Evolutionary conservation across 106 monocot species (phyloP).

Genomic region (Amphibolis antarctica): DNA sequence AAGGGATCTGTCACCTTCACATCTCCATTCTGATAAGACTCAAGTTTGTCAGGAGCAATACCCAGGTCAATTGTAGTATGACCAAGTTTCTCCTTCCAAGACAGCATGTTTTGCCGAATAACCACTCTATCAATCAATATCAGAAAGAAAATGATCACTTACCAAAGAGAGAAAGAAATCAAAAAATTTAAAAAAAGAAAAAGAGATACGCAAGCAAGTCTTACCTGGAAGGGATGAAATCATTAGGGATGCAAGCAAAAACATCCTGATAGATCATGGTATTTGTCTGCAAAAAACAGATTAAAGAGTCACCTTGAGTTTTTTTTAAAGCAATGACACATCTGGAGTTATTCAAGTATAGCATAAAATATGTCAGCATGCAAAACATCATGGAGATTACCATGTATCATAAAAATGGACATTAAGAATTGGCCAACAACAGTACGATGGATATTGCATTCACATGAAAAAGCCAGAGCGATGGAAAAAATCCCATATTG

Average conservation of each 20-base stretch:
- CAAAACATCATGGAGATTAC: too few species aligned
- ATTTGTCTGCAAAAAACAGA: slow-evolving; percentile 29
- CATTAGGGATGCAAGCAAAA: slow-evolving; percentile 91
- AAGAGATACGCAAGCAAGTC: slow-evolving; percentile 17
- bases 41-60: slow-evolving; percentile 58
- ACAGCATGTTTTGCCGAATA: slow-evolving; percentile 48
- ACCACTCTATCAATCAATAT: slow-evolving; percentile 13
- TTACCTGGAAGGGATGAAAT: slow-evolving; percentile 92
- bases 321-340: too few species aligned
- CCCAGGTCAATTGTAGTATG: slow-evolving; percentile 87
- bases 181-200: background rate
- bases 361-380: too few species aligned
- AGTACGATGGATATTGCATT: too few species aligned
- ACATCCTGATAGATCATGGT: slow-evolving; percentile 86
- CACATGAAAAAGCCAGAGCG: too few species aligned
- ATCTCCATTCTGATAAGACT: slow-evolving; percentile 52
- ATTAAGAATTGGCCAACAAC: too few species aligned
- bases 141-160: background rate
- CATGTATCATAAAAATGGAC: too few species aligned
- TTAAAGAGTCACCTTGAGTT: too few species aligned
- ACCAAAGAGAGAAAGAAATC: background rate
- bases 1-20: slow-evolving; percentile 34
- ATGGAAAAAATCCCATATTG: too few species aligned
- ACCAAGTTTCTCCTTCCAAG: slow-evolving; percentile 87
- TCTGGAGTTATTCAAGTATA: too few species aligned